A percentile compares a stretch with the other conserved stretches of the same genome.
These are phyloP conservation scores for Glycine soja DNA, from an alignment of 306 rosid genomes.

Conservation along the genomic window DNA sequence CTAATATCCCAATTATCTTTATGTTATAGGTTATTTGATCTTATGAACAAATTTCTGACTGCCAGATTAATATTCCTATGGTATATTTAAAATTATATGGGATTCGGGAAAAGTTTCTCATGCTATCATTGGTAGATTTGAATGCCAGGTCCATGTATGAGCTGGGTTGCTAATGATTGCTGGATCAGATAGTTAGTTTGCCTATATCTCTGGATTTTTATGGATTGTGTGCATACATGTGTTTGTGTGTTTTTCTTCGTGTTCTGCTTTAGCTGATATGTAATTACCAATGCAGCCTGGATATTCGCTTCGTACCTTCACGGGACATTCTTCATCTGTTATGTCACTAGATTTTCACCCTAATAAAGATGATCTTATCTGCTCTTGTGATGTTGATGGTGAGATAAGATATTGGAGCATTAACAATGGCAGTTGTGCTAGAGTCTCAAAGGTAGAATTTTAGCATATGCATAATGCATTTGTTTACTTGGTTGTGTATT, in stretches of 20 bases:
- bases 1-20: not conserved
- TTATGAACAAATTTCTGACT: conserved; percentile 23
- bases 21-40: not conserved
- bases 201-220: not conserved
- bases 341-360: conserved; percentile 99
- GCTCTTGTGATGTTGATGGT: conserved; percentile 94
- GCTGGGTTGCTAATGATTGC: conserved; percentile 10
- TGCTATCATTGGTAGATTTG: not conserved
- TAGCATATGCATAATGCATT: not conserved
- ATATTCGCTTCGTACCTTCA: conserved; percentile 83
- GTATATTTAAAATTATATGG: too few relatives aligned
- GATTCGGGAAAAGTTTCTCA: not conserved
- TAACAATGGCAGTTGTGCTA: conserved; percentile 76
- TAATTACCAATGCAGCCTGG: conserved; percentile 70
- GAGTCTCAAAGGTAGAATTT: conserved; percentile 72
- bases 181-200: conserved; percentile 8
- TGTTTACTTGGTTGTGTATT: conserved; percentile 7
- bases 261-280: conserved; percentile 37
- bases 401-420: conserved; percentile 98
- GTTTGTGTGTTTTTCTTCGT: not conserved
- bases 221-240: not conserved
- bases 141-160: conserved; percentile 1
- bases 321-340: conserved; percentile 80
- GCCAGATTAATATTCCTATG: not conserved
- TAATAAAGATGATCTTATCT: conserved; percentile 83